Evolutionary conservation across 805 yeast species (phyloP).

Genomic region (Ogataea neopini): DNA sequence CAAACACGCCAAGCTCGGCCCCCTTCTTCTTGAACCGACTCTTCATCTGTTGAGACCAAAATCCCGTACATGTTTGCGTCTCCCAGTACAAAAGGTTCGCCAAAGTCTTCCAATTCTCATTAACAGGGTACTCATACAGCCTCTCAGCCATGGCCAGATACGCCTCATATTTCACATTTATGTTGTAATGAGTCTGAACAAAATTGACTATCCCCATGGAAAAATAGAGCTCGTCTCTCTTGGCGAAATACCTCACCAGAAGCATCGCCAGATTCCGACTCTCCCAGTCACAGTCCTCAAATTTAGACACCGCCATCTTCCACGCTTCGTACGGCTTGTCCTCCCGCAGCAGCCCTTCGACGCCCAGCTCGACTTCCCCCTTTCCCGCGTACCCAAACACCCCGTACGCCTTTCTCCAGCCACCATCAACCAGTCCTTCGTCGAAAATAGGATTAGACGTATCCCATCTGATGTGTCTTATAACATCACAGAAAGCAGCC

Average conservation of each 20-base stretch:
- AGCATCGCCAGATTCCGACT: neutral
- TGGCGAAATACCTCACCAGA: constrained; percentile 3
- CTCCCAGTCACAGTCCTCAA: neutral
- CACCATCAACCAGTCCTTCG: neutral
- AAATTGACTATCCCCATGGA: neutral
- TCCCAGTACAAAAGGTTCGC: neutral
- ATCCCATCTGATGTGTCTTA: neutral
- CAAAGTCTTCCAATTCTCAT: neutral
- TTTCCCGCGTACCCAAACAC: constrained; percentile 6
- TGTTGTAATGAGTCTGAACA: neutral
- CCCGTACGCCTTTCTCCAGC: neutral
- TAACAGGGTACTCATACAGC: constrained; percentile 4
- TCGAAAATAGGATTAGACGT: constrained; percentile 2
- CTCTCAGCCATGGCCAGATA: constrained; percentile 4
- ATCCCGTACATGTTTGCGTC: constrained; percentile 5
- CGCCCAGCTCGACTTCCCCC: neutral
- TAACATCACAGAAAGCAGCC: neutral
- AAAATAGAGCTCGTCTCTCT: constrained; percentile 6
- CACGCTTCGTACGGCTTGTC: neutral
- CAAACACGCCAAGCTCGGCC: no score
- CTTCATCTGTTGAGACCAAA: constrained; percentile 1
- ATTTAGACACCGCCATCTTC: neutral
- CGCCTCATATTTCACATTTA: constrained; percentile 2
- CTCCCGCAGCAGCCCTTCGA: neutral
- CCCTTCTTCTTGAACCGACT: neutral